Evolutionary conservation across 345 rosid genomes (phyloP), one percentile per base, ranked within the genome.

Genomic region (Geranium rotundifolium): DNA sequence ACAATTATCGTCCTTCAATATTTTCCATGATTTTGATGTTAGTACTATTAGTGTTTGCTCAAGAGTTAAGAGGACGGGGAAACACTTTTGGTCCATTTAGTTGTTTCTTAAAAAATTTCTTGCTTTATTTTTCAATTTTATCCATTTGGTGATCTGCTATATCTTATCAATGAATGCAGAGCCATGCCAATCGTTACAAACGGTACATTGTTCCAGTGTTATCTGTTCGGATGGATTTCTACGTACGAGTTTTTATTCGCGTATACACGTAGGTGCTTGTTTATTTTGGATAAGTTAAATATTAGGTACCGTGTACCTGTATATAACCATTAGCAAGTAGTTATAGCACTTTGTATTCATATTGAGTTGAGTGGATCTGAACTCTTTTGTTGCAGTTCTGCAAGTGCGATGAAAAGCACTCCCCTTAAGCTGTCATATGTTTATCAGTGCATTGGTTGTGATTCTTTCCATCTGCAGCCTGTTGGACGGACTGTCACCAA

Each of bases 151-250:
- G 52, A 46, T 46, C 52, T 46, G 3, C 12, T 14, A 46, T 46
- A 7, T 46, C 52, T 46, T 3, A 10, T 61, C 29, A 52, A 19
- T 68, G 16, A 62, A 52, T 60, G 73, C 89, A 95, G 97, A 85
- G 99, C 79, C 99, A 95, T 80, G 99, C 99, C 20, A 95, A 95
- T 78, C 91, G 99, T 34, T 90, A 95, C 81, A 95, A 85, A 68
- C 93, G 99, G 29, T 95, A 90, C 71, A 90, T 95, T 72, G 93
- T 88, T 73, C 99, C 99, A 34, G 89, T 95, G 65, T 76, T 95
- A 17, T 88, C 97, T 41, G 99, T 90, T 56, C 95, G 82, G 66
- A 95, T 95, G 95, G 89, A 95, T 72, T 95, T 95, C 66, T 95
- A 95, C 65, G 88, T 88, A 60, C 86, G 97, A 52, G 97, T 95